Percentiles rank a stretch among this genome's conserved stretches.
Conservation (phyloP, 2,329 filamentous ascomycete species). For the Tolypocladium ovalisporum region DNA sequence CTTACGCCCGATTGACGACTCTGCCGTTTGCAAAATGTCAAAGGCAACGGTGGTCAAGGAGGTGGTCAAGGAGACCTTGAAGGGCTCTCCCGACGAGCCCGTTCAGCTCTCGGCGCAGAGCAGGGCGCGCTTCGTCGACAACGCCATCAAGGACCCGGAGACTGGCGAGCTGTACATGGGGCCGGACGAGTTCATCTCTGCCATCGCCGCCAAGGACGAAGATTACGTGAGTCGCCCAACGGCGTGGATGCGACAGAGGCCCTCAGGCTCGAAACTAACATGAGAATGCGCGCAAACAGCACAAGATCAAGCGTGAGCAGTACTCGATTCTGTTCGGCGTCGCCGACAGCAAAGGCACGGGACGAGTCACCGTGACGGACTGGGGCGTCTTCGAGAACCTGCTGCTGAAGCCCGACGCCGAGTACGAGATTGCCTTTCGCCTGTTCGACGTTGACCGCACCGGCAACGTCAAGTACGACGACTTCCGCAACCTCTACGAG, state of each 20-base stretch:
- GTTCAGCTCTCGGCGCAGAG: slow-evolving; percentile 62
- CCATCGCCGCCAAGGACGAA: slow-evolving; percentile 74
- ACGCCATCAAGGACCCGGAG: slow-evolving; percentile 65
- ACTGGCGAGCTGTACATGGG: slow-evolving; percentile 72
- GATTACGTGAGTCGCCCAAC: slow-evolving; percentile 65
- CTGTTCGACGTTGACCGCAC: slow-evolving; percentile 82
- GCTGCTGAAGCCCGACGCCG: slow-evolving; percentile 85
- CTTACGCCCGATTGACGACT: neutral
- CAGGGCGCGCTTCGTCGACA: slow-evolving; percentile 62
- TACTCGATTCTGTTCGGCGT: slow-evolving; percentile 89
- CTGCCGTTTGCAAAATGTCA: slow-evolving; percentile 16
- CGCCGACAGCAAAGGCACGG: slow-evolving; percentile 67
- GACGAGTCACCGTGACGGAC: slow-evolving; percentile 69
- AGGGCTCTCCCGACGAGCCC: slow-evolving; percentile 45
- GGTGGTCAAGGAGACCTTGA: slow-evolving; percentile 67
- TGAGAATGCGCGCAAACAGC: slow-evolving; percentile 38
- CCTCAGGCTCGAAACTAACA: neutral
- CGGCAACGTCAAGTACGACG: slow-evolving; percentile 79
- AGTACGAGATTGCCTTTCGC: slow-evolving; percentile 97
- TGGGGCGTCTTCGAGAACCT: slow-evolving; percentile 94
- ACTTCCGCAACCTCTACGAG: slow-evolving; percentile 77
- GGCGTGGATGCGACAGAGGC: neutral
- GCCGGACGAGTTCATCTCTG: slow-evolving; percentile 79
- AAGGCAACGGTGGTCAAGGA: slow-evolving; percentile 47
- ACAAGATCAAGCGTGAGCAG: slow-evolving; percentile 95